Percentiles rank a stretch among this genome's conserved stretches.
phyloP scores from a whole-genome alignment of 2,329 filamentous ascomycete species.

The Sporothrix euskadiensis region DNA sequence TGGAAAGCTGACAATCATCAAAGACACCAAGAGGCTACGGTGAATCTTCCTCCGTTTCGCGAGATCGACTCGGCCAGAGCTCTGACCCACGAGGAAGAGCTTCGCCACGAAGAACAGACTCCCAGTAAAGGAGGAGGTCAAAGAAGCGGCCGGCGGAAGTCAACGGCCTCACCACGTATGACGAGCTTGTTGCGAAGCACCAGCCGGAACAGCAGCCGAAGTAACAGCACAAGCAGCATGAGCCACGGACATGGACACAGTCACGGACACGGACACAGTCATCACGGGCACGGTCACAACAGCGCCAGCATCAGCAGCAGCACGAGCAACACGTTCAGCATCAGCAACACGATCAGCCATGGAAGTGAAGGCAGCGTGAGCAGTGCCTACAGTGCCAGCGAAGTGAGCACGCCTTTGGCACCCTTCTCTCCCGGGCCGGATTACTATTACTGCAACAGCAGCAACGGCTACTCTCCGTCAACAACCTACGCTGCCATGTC shows the following conservation, averaged over 20 bases:
- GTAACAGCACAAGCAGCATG: constrained; percentile 8
- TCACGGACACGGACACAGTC: not conserved
- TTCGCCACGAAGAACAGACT: constrained; percentile 21
- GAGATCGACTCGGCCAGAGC: constrained; percentile 28
- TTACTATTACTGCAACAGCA: constrained; percentile 22
- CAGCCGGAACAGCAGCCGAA: constrained; percentile 3
- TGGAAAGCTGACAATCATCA: not conserved
- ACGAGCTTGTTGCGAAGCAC: constrained; percentile 3
- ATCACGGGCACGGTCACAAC: not conserved
- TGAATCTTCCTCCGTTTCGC: constrained; percentile 30
- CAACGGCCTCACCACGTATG: constrained; percentile 8
- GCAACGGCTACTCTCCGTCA: constrained; percentile 21
- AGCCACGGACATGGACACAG: not conserved
- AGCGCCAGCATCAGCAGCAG: constrained; percentile 1
- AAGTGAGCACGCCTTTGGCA: constrained; percentile 20
- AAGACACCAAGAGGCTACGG: constrained; percentile 20
- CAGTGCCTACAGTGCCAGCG: constrained; percentile 22
- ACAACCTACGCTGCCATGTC: constrained; percentile 2
- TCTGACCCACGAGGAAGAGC: constrained; percentile 26
- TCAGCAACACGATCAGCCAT: constrained; percentile 28
- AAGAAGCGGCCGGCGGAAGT: not conserved
- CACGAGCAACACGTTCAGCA: constrained; percentile 20
- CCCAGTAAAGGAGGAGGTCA: constrained; percentile 1
- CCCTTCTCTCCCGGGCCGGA: constrained; percentile 23
- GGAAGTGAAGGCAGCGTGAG: constrained; percentile 19